Evolutionary conservation across 78 protist genomes (phyloP).

Genomic region (Dictyostelium firmibasis): DNA sequence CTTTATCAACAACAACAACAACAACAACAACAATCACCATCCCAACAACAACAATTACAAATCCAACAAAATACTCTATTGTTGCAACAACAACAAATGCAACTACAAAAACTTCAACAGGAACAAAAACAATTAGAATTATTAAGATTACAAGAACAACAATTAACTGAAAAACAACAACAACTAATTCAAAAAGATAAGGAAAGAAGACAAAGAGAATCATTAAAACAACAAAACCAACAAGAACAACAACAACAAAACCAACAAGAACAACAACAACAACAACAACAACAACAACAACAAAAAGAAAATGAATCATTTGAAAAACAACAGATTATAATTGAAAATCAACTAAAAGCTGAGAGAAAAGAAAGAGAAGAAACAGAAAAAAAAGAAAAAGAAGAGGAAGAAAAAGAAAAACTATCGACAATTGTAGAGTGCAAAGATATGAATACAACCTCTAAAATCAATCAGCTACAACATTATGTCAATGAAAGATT

Average conservation of each 20-base stretch:
- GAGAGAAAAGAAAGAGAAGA: not conserved
- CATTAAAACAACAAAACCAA: too few species aligned
- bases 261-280: not conserved
- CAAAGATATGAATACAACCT: constrained; percentile 38
- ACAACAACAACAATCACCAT: not conserved
- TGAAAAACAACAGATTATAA: not conserved
- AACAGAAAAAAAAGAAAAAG: not conserved
- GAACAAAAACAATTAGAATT: not conserved
- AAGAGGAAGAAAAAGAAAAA: not conserved
- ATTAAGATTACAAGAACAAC: not conserved
- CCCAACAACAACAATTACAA: not conserved
- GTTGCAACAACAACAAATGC: not conserved
- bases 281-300: not conserved
- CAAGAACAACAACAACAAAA: not conserved
- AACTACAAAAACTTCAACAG: not conserved
- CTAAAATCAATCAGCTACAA: constrained; percentile 17
- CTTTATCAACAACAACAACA: not conserved
- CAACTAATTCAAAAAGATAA: not conserved
- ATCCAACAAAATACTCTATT: not conserved
- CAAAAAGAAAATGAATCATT: not conserved
- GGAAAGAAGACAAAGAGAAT: not conserved
- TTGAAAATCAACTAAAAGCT: not conserved
- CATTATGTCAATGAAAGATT: constrained; percentile 45
- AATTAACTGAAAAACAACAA: not conserved
- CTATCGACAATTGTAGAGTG: constrained; percentile 18